phyloP scores from a whole-genome alignment of 2,329 filamentous ascomycete species.

The Metarhizium sp. region DNA sequence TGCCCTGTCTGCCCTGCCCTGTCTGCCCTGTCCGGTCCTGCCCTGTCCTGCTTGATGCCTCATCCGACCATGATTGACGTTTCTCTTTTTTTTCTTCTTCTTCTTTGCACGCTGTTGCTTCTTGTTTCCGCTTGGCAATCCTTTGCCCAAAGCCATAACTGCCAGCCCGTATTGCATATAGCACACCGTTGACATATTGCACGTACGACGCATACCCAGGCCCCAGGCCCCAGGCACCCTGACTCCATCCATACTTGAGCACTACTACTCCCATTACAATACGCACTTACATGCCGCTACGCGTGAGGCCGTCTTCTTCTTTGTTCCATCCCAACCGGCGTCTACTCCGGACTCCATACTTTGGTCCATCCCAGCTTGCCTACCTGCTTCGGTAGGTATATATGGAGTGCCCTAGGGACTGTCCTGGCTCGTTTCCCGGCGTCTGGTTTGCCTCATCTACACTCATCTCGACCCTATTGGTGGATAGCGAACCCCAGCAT shows the following conservation, averaged over 20 bases:
- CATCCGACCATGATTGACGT: conserved; percentile 8
- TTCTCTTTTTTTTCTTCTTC: neutral
- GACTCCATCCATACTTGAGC: neutral
- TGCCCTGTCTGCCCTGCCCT: neutral
- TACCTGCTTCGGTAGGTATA: neutral
- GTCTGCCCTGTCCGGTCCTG: neutral
- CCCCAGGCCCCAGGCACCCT: too few relatives aligned
- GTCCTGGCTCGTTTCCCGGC: conserved; percentile 21
- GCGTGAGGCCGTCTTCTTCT: neutral
- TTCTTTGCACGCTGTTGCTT: neutral
- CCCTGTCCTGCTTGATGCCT: conserved; percentile 10
- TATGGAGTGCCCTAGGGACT: conserved; percentile 9
- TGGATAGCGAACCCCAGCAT: conserved; percentile 17
- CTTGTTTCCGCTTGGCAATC: conserved; percentile 4
- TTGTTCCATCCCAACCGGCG: conserved; percentile 7
- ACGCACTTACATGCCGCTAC: neutral
- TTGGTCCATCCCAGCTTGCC: conserved; percentile 12
- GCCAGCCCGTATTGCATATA: neutral
- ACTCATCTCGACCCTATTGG: conserved; percentile 24
- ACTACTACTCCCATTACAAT: neutral
- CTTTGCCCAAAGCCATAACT: neutral
- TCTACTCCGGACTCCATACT: conserved; percentile 10
- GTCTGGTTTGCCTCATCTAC: conserved; percentile 24
- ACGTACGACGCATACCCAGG: too few relatives aligned
- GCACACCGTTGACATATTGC: too few relatives aligned